Evolutionary conservation across 345 rosid genomes (phyloP), one percentile per base, ranked within the genome.

Genomic region (Garcia nutans): DNA sequence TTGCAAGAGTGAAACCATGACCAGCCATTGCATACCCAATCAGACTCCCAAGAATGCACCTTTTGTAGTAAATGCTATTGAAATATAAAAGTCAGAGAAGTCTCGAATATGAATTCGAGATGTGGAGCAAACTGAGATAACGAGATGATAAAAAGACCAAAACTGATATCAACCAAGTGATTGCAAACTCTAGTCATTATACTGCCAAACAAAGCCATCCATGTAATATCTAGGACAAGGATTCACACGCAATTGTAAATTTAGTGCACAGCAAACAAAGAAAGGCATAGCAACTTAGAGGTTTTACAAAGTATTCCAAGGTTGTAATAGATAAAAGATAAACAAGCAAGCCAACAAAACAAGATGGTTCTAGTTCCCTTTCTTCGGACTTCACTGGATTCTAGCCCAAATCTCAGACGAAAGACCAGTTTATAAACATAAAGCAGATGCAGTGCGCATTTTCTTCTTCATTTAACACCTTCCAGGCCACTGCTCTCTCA

Each of bases 401-500:
- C 65, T 54, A 66, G 37, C 6, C 61, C 47, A 50, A 77, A 41
- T 57, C 60, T 92, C 85, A 93, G 76, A 93, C 98, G 84, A 96
- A 96, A 45, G 99, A 96, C 99, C 99, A 96, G 81, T 91, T 96
- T 57, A 96, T 77, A 81, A 96, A 96, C 91, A 92, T 90, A 82
- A 96, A 89, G 89, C 97, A 92, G 89, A 92, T 85, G 87, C 99
- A 96, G 76, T 96, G 99, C 63, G 96, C 93, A 78, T 74, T 93
- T 74, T 96, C 98, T 73, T 93, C 99, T 79, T 96, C 98, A 80
- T 96, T 92, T 77, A 93, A 76, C 81, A 93, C 99, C 85, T 93
- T 96, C 98, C 98, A 96, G 31, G 99, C 96, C 80, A 96, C 98
- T 22, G 98, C 99, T 78, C 96, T 88, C 81, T 93, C 99, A 1